phyloP scores from a whole-genome alignment of 495 filamentous ascomycete genomes.

The Penicillium daleae region DNA sequence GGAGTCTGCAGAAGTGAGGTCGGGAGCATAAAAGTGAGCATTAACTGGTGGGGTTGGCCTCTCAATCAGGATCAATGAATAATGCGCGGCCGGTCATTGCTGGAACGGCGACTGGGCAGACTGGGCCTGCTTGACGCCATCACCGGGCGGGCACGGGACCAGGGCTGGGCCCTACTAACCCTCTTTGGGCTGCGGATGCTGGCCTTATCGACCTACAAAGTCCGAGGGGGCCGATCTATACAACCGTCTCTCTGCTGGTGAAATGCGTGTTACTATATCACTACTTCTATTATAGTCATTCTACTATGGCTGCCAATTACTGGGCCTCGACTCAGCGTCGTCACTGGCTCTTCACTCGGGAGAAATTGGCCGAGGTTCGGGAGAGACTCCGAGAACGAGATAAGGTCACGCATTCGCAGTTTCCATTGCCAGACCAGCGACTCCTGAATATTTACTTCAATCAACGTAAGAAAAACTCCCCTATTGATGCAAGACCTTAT shows the following conservation, averaged over 20 bases:
- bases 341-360: conserved; percentile 87
- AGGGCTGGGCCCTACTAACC: conserved; percentile 44
- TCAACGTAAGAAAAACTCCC: conserved; percentile 60
- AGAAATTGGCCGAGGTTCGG: conserved; percentile 73
- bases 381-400: conserved; percentile 74
- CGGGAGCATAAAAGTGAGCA: conserved; percentile 14
- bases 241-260: background rate
- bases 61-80: conserved; percentile 25
- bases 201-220: conserved; percentile 12
- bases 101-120: too few relatives aligned
- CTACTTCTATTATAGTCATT: conserved; percentile 4
- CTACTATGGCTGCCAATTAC: conserved; percentile 88
- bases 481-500: conserved; percentile 23
- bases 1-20: background rate
- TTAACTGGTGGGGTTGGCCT: conserved; percentile 19
- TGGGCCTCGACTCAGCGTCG: conserved; percentile 92
- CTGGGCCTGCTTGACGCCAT: conserved; percentile 34
- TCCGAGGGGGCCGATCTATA: conserved; percentile 3
- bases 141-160: conserved; percentile 38
- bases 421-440: conserved; percentile 77
- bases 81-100: conserved; percentile 48
- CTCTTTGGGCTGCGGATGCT: conserved; percentile 30
- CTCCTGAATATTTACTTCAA: conserved; percentile 92
- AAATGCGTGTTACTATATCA: background rate
- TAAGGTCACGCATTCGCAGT: conserved; percentile 69